Base-by-base conservation (phyloP, 2,329 filamentous ascomycete genomes). In the Botrytis hyacinthi region DNA sequence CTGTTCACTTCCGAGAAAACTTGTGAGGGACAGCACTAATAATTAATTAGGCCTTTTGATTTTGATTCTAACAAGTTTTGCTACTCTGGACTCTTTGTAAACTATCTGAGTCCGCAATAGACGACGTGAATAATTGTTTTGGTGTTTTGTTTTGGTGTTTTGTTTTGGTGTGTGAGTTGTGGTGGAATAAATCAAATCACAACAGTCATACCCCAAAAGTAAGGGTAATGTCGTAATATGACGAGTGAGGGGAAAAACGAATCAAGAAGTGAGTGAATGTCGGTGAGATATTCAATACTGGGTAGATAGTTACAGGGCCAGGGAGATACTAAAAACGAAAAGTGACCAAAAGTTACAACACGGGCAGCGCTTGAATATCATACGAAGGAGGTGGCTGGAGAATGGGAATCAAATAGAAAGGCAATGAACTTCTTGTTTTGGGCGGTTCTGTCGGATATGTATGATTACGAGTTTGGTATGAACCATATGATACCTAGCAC, bases 261-360 rank as follows among this genome's bases (percentile, higher is more conserved):
- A 40, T n/a, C 60, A 67, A 46, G 40, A 68, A 72, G 61, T 72
- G 70, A 72, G 61, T 72, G 70, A 68, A 67, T 72, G 60, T 67
- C 70, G 70, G 70, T 72, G 70, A 72, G 70, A 72, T 67, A 14
- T 7, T 26, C 22, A 57, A 57, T 32, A 29, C n/a, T 54, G 48
- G 48, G 51, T 40, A 40, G 37, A 3, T 40, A 66, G 32, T 35
- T 48, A 72, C 70, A 72, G 46, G 70, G 70, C 61, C 32, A 51
- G 40, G 8, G 37, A 51, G 22, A 22, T 48, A 51, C 6, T 26
- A 37, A 67, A 67, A 37, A 32, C 8, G 32, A 51, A 48, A 37
- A 67, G 44, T n/a, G 40, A 32, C 26, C 51, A 57, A 18, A 20
- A 65, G n/a, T 44, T 65, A 46, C 61, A 44, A 65, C 61, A 37